These are phyloP conservation scores for Ramaria rubella DNA, from an alignment of 768 basidiomycete species.

Conservation along the genomic window DNA sequence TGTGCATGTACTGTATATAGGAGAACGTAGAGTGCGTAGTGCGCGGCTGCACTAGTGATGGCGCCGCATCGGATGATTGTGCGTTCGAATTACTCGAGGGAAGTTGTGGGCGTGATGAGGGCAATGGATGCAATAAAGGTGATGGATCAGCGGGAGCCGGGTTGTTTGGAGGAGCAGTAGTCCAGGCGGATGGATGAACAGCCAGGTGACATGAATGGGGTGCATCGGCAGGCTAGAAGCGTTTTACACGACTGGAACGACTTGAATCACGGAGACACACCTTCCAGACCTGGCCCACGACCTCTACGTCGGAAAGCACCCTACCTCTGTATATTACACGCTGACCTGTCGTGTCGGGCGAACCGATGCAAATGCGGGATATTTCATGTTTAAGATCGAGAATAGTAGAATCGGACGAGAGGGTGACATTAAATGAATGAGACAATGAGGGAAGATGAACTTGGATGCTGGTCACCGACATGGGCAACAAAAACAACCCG, in stretches of 20 bases:
- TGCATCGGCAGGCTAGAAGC: conserved; percentile 45
- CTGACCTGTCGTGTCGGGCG: conserved; percentile 64
- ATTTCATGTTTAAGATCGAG: conserved; percentile 66
- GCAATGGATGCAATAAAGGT: conserved; percentile 5
- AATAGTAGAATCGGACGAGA: conserved; percentile 44
- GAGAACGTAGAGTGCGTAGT: conserved; percentile 11
- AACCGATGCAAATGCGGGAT: conserved; percentile 49
- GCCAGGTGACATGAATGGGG: conserved; percentile 64
- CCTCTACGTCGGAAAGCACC: conserved; percentile 56
- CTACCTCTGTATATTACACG: conserved; percentile 73
- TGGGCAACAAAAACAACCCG: background rate
- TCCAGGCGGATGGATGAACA: conserved; percentile 78
- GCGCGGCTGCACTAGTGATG: background rate
- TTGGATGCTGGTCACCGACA: conserved; percentile 35
- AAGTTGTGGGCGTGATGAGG: conserved; percentile 5
- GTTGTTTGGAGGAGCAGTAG: conserved; percentile 41
- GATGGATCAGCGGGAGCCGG: conserved; percentile 14
- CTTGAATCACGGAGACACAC: conserved; percentile 30
- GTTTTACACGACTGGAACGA: conserved; percentile 9
- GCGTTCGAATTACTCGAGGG: background rate
- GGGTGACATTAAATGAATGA: conserved; percentile 54
- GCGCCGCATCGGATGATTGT: background rate
- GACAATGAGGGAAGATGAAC: conserved; percentile 75
- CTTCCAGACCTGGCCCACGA: conserved; percentile 64
- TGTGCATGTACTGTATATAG: conserved; percentile 22